Percentiles rank a stretch among this genome's conserved stretches.
Evolutionary conservation across 164 flowering plant species (phyloP).

Genomic region (Berberis thunbergii): DNA sequence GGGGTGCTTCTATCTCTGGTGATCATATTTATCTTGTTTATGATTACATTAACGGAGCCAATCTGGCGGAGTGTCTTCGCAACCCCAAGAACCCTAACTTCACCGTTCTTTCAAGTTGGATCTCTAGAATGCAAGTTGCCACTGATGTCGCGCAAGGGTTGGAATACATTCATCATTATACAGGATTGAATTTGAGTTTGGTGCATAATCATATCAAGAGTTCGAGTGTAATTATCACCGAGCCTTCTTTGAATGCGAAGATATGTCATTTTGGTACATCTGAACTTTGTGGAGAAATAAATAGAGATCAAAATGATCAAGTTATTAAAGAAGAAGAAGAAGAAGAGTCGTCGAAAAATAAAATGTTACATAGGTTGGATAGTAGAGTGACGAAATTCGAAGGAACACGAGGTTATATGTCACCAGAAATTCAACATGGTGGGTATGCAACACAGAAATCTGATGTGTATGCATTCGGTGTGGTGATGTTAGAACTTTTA

Average conservation of each 20-base stretch:
- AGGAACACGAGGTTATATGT: slow-evolving; percentile 78
- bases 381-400: slow-evolving; percentile 31
- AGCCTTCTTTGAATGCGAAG: slow-evolving; percentile 47
- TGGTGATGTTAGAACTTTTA: slow-evolving; percentile 60
- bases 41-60: slow-evolving; percentile 55
- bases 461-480: slow-evolving; percentile 74
- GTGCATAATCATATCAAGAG: slow-evolving; percentile 71
- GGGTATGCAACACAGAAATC: slow-evolving; percentile 38
- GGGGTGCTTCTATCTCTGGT: slow-evolving; percentile 62
- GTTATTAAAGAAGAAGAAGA: slow-evolving; percentile 1
- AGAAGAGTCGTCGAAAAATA: background rate
- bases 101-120: slow-evolving; percentile 66
- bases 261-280: slow-evolving; percentile 83
- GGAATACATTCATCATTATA: slow-evolving; percentile 70
- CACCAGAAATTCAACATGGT: slow-evolving; percentile 48
- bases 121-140: slow-evolving; percentile 73
- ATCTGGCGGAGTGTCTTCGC: slow-evolving; percentile 44
- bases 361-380: slow-evolving; percentile 12
- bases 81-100: slow-evolving; percentile 52
- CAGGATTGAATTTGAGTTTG: slow-evolving; percentile 27
- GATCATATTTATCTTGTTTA: slow-evolving; percentile 66
- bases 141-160: slow-evolving; percentile 73
- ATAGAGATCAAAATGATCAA: slow-evolving; percentile 4
- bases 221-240: slow-evolving; percentile 52
- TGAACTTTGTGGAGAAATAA: slow-evolving; percentile 58